These are phyloP conservation scores for Yamadazyma sp. DNA, from an alignment of 805 yeast species.

Conservation along the genomic window DNA sequence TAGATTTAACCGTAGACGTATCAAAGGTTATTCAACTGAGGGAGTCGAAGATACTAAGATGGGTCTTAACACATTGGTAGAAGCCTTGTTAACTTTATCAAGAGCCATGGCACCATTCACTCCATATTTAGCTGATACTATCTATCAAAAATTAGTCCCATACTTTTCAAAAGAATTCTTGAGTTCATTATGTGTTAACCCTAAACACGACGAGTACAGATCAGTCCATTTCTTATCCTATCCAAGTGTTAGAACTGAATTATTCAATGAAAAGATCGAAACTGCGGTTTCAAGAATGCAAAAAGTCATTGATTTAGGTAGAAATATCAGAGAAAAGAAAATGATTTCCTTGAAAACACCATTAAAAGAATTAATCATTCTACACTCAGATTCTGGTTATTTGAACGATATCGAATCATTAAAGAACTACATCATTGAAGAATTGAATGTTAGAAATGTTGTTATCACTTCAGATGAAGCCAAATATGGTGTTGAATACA, in stretches of 20 bases:
- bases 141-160: slow-evolving; percentile 71
- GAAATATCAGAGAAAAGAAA: slow-evolving; percentile 95
- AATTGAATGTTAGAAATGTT: slow-evolving; percentile 86
- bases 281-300: slow-evolving; percentile 93
- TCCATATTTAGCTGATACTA: slow-evolving; percentile 89
- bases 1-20: slow-evolving; percentile 95
- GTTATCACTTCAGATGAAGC: slow-evolving; percentile 87
- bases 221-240: slow-evolving; percentile 94
- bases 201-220: slow-evolving; percentile 55
- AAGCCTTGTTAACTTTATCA: slow-evolving; percentile 80
- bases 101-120: slow-evolving; percentile 99
- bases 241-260: slow-evolving; percentile 78
- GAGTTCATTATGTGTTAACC: slow-evolving; percentile 36
- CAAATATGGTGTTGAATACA: slow-evolving; percentile 87
- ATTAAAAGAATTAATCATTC: slow-evolving; percentile 77
- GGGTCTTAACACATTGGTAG: slow-evolving; percentile 89
- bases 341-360: slow-evolving; percentile 93
- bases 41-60: slow-evolving; percentile 80
- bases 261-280: slow-evolving; percentile 81
- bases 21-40: slow-evolving; percentile 78
- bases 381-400: slow-evolving; percentile 75
- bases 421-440: slow-evolving; percentile 79
- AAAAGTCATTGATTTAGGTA: slow-evolving; percentile 91
- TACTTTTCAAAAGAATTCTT: slow-evolving; percentile 61
- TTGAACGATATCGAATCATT: slow-evolving; percentile 75